These are phyloP conservation scores for Medicago lupulina DNA, from an alignment of 306 rosid genomes.

Conservation along the genomic window DNA sequence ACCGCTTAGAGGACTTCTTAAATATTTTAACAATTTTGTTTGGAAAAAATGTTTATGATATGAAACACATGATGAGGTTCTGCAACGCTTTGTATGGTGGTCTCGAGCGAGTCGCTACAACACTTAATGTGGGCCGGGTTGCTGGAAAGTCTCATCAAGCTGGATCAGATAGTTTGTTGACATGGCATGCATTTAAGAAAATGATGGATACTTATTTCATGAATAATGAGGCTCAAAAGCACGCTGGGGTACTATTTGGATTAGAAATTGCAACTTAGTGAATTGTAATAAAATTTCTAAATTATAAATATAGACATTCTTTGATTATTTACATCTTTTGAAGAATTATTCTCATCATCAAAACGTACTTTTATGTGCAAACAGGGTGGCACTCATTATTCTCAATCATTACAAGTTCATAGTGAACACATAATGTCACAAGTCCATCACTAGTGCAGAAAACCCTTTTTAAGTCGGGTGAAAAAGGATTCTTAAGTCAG, in stretches of 20 bases:
- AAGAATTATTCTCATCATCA: no score
- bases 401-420: no score
- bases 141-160: slow-evolving; percentile 4
- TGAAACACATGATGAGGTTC: not conserved
- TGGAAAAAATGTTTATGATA: not conserved
- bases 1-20: not conserved
- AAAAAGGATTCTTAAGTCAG: no score
- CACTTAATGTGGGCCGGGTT: not conserved
- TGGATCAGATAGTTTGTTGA: not conserved
- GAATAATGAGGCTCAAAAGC: not conserved
- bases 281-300: not conserved
- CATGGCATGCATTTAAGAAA: not conserved
- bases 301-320: not conserved
- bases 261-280: not conserved
- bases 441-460: no score
- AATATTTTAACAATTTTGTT: not conserved
- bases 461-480: no score
- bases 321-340: not conserved
- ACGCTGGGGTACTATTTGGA: not conserved
- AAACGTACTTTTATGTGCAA: no score
- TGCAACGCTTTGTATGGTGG: not conserved
- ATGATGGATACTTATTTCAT: not conserved
- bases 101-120: not conserved
- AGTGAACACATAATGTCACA: no score
- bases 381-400: no score